These are phyloP conservation scores for Cladosporium sp. DNA, from an alignment of 2,329 filamentous ascomycete species.

Conservation along the genomic window DNA sequence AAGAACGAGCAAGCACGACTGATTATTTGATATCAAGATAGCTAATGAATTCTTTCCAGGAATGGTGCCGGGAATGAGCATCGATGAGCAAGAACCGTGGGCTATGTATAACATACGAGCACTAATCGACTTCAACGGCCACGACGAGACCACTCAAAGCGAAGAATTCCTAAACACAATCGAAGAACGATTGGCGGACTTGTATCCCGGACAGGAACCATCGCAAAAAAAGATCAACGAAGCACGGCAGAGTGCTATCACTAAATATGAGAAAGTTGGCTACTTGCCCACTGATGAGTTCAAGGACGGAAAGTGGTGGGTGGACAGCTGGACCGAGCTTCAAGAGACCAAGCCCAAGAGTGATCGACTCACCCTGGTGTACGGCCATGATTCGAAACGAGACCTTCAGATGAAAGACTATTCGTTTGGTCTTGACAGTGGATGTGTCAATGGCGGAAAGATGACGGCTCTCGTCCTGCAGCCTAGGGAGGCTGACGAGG, in stretches of 20 bases:
- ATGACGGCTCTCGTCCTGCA: constrained; percentile 15
- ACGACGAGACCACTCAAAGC: not conserved
- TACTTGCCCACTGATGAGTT: constrained; percentile 10
- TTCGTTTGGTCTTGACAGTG: constrained; percentile 13
- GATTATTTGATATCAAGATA: not conserved
- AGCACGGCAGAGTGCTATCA: not conserved
- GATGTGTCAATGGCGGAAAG: constrained; percentile 9
- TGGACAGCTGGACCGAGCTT: constrained; percentile 2
- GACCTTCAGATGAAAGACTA: constrained; percentile 2
- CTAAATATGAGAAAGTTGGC: not conserved
- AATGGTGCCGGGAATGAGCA: constrained; percentile 8
- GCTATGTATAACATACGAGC: constrained; percentile 17
- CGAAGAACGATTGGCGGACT: constrained; percentile 8
- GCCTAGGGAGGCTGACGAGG: not conserved
- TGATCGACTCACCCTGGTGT: constrained; percentile 9
- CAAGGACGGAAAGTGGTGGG: constrained; percentile 15
- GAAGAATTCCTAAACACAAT: constrained; percentile 7
- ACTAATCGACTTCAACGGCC: constrained; percentile 2
- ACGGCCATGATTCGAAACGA: constrained; percentile 15
- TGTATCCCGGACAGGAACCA: not conserved
- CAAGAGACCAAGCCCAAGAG: not conserved
- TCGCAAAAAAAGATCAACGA: not conserved
- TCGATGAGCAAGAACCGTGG: constrained; percentile 13
- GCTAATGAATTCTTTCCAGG: not conserved
- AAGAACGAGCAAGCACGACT: not conserved